These are phyloP conservation scores for Thinopyrum elongatum DNA, from an alignment of 176 grass and related monocot species.

Conservation along the genomic window DNA sequence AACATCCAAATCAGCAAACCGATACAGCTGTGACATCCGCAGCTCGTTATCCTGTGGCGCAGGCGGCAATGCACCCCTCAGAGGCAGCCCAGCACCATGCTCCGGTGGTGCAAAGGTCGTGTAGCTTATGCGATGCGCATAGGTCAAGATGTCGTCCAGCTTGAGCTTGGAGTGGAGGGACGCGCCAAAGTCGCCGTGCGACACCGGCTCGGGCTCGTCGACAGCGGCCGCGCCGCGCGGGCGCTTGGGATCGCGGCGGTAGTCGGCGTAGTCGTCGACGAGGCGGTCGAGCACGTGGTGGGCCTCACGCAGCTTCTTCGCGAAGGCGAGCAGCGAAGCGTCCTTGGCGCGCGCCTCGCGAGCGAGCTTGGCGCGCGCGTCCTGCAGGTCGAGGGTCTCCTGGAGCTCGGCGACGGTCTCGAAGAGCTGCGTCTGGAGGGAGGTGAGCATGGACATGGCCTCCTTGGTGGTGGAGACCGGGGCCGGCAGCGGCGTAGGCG, in stretches of 20 bases:
- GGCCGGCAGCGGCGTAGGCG: constrained; percentile 19
- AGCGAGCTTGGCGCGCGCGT: constrained; percentile 46
- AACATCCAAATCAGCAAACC: constrained; percentile 80
- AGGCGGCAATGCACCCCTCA: constrained; percentile 70
- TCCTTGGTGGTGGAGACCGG: constrained; percentile 64
- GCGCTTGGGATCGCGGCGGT: constrained; percentile 61
- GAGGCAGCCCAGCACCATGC: constrained; percentile 85
- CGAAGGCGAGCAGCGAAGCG: constrained; percentile 60
- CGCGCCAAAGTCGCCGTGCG: constrained; percentile 31
- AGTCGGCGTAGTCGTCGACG: constrained; percentile 88
- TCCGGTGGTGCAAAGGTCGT: constrained; percentile 95
- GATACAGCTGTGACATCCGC: constrained; percentile 81
- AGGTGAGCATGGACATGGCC: constrained; percentile 59
- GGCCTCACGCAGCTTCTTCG: constrained; percentile 85
- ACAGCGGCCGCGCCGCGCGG: constrained; percentile 24
- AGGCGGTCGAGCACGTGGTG: constrained; percentile 95
- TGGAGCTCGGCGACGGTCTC: constrained; percentile 84
- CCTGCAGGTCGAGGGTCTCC: constrained; percentile 88
- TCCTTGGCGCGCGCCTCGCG: constrained; percentile 72
- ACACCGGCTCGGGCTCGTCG: constrained; percentile 21
- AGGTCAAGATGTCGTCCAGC: constrained; percentile 70
- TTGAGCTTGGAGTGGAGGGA: constrained; percentile 78
- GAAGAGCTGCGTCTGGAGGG: constrained; percentile 89
- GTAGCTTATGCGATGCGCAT: constrained; percentile 89
- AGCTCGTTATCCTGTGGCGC: constrained; percentile 92